These are phyloP conservation scores for Trametes punicea DNA, from an alignment of 768 basidiomycete species.

Conservation along the genomic window DNA sequence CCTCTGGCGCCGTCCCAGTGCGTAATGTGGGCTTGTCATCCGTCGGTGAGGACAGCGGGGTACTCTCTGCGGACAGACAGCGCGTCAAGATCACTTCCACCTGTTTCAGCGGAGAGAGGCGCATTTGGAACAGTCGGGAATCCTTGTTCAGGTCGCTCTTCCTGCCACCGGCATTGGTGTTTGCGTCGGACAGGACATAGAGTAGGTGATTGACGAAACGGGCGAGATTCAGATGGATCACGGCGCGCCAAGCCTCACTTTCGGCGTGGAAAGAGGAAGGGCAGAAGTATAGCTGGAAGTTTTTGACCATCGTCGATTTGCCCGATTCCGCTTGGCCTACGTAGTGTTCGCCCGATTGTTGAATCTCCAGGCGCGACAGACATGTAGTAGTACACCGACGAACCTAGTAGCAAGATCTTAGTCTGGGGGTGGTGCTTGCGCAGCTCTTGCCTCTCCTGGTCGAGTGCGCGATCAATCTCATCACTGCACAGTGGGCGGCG, in stretches of 20 bases:
- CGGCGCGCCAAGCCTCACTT: conserved; percentile 53
- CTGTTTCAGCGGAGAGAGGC: conserved; percentile 48
- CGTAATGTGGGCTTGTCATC: conserved; percentile 13
- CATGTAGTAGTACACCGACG: conserved; percentile 20
- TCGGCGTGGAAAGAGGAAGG: conserved; percentile 55
- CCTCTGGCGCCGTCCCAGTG: conserved; percentile 39
- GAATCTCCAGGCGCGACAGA: neutral
- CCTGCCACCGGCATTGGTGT: neutral
- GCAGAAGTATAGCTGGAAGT: conserved; percentile 55
- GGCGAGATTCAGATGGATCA: conserved; percentile 62
- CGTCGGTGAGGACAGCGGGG: conserved; percentile 16
- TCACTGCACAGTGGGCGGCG: conserved; percentile 44
- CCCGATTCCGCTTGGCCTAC: conserved; percentile 59
- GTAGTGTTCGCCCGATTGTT: neutral
- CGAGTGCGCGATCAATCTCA: conserved; percentile 51
- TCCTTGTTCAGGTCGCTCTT: conserved; percentile 26
- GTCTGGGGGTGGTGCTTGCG: conserved; percentile 35
- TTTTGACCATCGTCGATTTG: conserved; percentile 60
- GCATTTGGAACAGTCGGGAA: conserved; percentile 40
- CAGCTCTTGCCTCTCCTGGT: conserved; percentile 40
- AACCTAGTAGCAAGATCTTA: conserved; percentile 57
- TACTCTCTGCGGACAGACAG: conserved; percentile 36
- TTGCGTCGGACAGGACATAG: conserved; percentile 32
- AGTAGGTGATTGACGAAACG: conserved; percentile 43
- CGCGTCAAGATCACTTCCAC: conserved; percentile 48